Evolutionary conservation across 2,329 filamentous ascomycete species (phyloP).

Genomic region (Trichoderma sp.): DNA sequence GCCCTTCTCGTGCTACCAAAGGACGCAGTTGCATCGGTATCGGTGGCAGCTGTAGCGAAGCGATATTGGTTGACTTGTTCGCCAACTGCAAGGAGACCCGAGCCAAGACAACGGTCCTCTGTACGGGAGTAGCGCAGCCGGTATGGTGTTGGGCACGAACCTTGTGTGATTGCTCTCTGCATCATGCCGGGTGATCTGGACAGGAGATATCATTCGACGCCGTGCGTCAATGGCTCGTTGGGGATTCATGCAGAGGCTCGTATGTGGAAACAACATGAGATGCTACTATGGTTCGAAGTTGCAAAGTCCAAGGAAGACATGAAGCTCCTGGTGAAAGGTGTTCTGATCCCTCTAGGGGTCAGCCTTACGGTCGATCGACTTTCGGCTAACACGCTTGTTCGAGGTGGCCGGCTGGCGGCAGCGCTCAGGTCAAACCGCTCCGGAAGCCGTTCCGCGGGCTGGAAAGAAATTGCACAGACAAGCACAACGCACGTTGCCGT

Average conservation of each 20-base stretch:
- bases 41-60: neutral
- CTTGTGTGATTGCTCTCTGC: neutral
- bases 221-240: neutral
- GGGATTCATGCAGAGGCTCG: neutral
- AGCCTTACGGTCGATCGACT: slow-evolving; percentile 13
- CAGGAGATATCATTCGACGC: neutral
- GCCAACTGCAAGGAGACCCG: slow-evolving; percentile 8
- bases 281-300: neutral
- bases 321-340: too few relatives aligned
- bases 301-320: neutral
- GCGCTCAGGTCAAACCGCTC: neutral
- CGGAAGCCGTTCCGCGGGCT: neutral
- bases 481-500: neutral
- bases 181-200: neutral
- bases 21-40: slow-evolving; percentile 16
- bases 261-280: neutral
- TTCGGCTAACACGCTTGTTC: slow-evolving; percentile 2
- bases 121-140: neutral
- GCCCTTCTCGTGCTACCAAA: neutral
- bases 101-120: slow-evolving; percentile 14
- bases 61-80: neutral
- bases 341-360: neutral
- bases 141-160: slow-evolving; percentile 7
- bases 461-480: neutral
- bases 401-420: neutral